Percentiles rank a stretch among this genome's conserved stretches.
Conservation (phyloP, 176 grass and related monocot species). For the Urochloa ruziziensis region DNA sequence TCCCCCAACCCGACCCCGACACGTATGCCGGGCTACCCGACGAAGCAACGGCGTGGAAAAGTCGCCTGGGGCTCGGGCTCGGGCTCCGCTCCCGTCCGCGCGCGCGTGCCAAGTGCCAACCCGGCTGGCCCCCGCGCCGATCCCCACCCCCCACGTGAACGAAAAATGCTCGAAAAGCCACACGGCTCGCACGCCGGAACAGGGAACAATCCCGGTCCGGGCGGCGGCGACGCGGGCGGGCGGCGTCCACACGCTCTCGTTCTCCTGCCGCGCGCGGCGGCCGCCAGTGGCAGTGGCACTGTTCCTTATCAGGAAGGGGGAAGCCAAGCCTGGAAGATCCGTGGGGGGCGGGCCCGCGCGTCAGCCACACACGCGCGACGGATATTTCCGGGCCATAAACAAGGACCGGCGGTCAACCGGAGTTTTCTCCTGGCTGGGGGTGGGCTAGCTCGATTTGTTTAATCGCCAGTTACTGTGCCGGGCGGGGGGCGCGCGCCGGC, state of each 20-base stretch:
- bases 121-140: too few species aligned
- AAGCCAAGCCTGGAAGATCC: too few species aligned
- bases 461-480: neutral
- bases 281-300: neutral
- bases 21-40: neutral
- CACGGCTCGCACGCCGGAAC: neutral
- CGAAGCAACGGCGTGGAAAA: too few species aligned
- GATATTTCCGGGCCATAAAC: neutral
- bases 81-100: too few species aligned
- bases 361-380: neutral
- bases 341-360: neutral
- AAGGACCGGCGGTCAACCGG: constrained; percentile 2
- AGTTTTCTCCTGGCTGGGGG: rapidly evolving
- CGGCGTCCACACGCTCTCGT: neutral
- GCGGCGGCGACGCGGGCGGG: neutral
- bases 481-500: neutral
- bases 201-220: neutral
- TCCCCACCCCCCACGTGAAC: neutral
- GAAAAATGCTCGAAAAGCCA: neutral
- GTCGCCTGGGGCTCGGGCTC: too few species aligned
- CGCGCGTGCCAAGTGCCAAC: neutral
- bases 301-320: neutral
- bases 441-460: neutral
- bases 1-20: neutral
- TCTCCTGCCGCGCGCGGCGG: neutral